Percentiles rank a stretch among this genome's conserved stretches.
Evolutionary conservation across 148 eudicot genomes (phyloP).

Genomic region (Silene uniflora): DNA sequence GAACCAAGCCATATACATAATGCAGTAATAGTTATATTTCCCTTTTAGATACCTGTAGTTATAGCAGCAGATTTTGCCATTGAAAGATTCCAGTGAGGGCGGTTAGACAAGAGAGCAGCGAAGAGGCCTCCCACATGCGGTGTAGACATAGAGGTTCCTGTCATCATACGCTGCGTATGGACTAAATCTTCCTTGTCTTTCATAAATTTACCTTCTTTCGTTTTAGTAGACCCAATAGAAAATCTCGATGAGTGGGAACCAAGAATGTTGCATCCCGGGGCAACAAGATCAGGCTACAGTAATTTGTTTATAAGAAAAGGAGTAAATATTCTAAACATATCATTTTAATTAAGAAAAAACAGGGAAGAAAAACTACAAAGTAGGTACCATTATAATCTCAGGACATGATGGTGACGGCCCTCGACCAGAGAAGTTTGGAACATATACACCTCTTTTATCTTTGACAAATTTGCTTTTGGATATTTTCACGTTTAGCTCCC

Average conservation of each 20-base stretch:
- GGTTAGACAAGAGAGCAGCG: not conserved
- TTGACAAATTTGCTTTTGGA: not conserved
- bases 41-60: not conserved
- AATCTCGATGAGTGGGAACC: not conserved
- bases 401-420: not conserved
- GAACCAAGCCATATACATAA: too few species aligned
- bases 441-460: not conserved
- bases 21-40: too few species aligned
- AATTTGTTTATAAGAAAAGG: not conserved
- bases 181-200: not conserved
- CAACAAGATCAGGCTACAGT: slow-evolving; percentile 10
- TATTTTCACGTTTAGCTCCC: not conserved
- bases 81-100: not conserved
- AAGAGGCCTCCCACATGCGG: not conserved
- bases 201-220: not conserved
- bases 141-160: not conserved
- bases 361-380: not conserved
- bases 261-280: not conserved
- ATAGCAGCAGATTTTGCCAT: slow-evolving; percentile 5
- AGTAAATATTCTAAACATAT: not conserved
- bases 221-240: not conserved
- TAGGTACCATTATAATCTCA: not conserved
- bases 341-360: not conserved
- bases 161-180: not conserved
- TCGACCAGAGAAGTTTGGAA: not conserved